Conservation (phyloP, 2,329 filamentous ascomycete species). For the Metarhizium anisopliae region DNA sequence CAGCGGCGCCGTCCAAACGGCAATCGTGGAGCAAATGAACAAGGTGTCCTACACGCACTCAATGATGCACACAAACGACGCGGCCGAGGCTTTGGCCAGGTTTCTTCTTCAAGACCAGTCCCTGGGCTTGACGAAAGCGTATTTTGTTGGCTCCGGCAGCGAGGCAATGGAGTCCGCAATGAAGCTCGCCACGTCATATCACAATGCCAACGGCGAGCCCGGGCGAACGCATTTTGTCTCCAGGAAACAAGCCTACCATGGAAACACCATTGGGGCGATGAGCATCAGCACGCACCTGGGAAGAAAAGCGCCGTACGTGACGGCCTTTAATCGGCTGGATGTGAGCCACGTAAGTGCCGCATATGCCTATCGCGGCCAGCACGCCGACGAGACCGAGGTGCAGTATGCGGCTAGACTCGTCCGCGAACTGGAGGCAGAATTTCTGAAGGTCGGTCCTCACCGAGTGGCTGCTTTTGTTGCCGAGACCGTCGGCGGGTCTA, state of each 20-base stretch:
- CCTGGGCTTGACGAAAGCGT: too few relatives aligned
- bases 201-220: too few relatives aligned
- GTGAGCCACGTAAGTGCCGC: neutral
- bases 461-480: slow-evolving; percentile 34
- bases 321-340: neutral
- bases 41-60: too few relatives aligned
- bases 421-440: slow-evolving; percentile 32
- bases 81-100: too few relatives aligned
- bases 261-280: neutral
- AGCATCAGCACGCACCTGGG: neutral
- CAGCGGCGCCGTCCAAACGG: too few relatives aligned
- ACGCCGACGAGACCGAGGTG: slow-evolving; percentile 14
- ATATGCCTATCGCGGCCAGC: neutral
- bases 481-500: slow-evolving; percentile 35
- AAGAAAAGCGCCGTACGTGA: neutral
- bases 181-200: too few relatives aligned
- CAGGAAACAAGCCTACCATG: neutral
- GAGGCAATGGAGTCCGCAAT: too few relatives aligned
- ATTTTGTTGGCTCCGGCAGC: too few relatives aligned
- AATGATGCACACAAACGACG: too few relatives aligned
- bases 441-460: slow-evolving; percentile 31
- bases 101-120: too few relatives aligned
- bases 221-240: too few relatives aligned
- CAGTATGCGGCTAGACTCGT: slow-evolving; percentile 25
- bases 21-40: too few relatives aligned